Conservation (phyloP, 768 basidiomycete species). For the Naganishia vishniacii region DNA sequence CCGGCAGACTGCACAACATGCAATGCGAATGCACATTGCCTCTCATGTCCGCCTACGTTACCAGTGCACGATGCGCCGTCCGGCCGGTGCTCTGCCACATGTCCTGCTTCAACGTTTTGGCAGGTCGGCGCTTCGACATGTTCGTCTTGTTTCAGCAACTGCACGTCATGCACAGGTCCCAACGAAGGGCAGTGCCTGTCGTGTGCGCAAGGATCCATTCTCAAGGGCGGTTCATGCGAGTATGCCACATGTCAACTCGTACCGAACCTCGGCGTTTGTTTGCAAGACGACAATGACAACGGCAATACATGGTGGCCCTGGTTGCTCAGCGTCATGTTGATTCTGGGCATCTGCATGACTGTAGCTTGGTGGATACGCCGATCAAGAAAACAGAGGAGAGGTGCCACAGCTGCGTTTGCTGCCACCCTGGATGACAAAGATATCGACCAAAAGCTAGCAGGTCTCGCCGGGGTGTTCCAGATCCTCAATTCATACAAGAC, state of each 20-base stretch:
- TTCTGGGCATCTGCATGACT: conserved; percentile 23
- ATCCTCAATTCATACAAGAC: conserved; percentile 11
- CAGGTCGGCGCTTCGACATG: conserved; percentile 32
- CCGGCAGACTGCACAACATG: conserved; percentile 40
- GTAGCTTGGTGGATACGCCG: conserved; percentile 33
- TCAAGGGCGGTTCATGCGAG: conserved; percentile 35
- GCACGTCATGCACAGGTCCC: conserved; percentile 34
- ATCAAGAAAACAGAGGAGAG: conserved; percentile 32
- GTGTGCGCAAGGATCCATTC: conserved; percentile 36
- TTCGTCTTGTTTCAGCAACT: conserved; percentile 34
- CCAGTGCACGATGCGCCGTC: conserved; percentile 32
- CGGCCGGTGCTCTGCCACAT: conserved; percentile 37
- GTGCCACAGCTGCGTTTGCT: conserved; percentile 37
- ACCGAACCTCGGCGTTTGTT: conserved; percentile 34
- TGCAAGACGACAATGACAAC: conserved; percentile 11
- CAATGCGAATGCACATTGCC: conserved; percentile 29
- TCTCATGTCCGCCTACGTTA: conserved; percentile 32
- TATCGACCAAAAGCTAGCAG: conserved; percentile 6
- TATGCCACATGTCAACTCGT: conserved; percentile 27
- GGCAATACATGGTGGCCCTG: conserved; percentile 30
- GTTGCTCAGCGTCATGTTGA: conserved; percentile 20
- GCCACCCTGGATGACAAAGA: conserved; percentile 33
- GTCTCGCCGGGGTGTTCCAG: conserved; percentile 13
- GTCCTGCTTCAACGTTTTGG: conserved; percentile 35
- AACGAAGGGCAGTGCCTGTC: conserved; percentile 32